Evolutionary conservation across 2,329 filamentous ascomycete species (phyloP), one percentile per base, ranked within the genome.

Genomic region (Cordyceps javanica): DNA sequence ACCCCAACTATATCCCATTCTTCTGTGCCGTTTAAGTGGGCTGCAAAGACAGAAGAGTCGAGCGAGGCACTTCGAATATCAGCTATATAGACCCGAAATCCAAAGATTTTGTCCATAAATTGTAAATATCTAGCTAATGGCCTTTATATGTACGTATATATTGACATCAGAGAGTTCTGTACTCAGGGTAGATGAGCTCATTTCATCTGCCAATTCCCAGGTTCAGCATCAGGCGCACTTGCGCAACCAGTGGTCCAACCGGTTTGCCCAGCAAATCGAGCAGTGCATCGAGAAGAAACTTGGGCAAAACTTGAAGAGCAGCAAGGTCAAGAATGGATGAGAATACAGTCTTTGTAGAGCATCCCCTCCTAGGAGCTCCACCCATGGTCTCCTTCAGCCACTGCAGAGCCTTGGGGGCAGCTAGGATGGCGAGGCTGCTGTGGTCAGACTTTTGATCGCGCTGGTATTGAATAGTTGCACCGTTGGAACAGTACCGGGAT

Each of bases 371-470:
- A 4, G 44, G 30, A 1, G 41, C 21, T 5, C 60, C 60, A 34
- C 60, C 23, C 55, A 65, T 59, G 1, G 56, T 50, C 16, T 55
- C 55, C 14, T 46, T 59, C 28, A 64, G 55, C 63, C 61, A 66
- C 11, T 46, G 36, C 14, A 64, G 53, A 8, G 62, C 63, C 26
- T 59, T 62, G 45, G 60, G 54, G 0, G 58, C 60, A 2, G 56
- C 62, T 16, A 61, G 34, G 41, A 62, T 25, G 10, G 60, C 59
- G 21, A 65, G 39, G 13, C 23, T 50, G 4, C n/a, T 59, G 61
- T 81, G 77, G 2, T 70, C 70, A 0, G 75, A 74, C 13, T 72
- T 61, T 5, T 65, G 66, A 60, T 80, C 77, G 3, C 75, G 69
- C 58, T 73, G 67, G 59, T 79, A 80, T 21, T 71, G 62, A 21